Base-by-base conservation (phyloP, 129 eudicot species). In the Helianthus tuberosus region DNA sequence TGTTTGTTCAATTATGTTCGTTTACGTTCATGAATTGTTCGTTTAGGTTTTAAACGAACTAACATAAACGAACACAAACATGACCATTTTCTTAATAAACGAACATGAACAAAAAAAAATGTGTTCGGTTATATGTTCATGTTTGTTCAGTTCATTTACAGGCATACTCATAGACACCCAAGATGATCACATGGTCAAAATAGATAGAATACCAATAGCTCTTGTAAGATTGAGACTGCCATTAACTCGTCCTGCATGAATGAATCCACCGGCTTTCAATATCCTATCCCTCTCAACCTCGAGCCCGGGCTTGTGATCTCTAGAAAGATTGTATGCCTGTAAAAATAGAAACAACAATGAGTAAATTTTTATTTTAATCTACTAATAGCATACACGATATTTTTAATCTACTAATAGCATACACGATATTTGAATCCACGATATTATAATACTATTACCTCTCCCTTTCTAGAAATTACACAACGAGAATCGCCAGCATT, bases 401-500 rank as follows among this genome's bases (percentile, higher is more conserved):
- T 36, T 61, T 27, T 44, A 10, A 52, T 51, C 17, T 68, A 50
- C 43, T 29, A 52, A n/a, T 64, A 14, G 64, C 44, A 9, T 58
- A 20, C 11, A 58, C 8, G 23, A 23, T 41, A 46, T 59, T 36
- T 66, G 57, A 59, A 66, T n/a, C n/a, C n/a, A n/a, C n/a, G n/a
- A n/a, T n/a, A n/a, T n/a, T n/a, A n/a, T n/a, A 62, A 7, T 43
- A 43, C 10, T 43, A 43, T 62, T 91, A 95, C 99, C 99, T 95
- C 92, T 15, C 99, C 97, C 86, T 89, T 91, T 77, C 97, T 84
- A 71, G 97, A 95, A 61, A 95, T 87, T 38, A 95, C 96, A 57
- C 99, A 91, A 32, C 97, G 99, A 48, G 97, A 91, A 76, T 95
- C 97, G 23, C 99, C 97, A 60, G 97, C 96, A 84, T 95, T 95